Percentiles rank a stretch among this genome's conserved stretches.
Evolutionary conservation across 352 stramenopile species (phyloP).

Genomic region (Blastocystis sp.): DNA sequence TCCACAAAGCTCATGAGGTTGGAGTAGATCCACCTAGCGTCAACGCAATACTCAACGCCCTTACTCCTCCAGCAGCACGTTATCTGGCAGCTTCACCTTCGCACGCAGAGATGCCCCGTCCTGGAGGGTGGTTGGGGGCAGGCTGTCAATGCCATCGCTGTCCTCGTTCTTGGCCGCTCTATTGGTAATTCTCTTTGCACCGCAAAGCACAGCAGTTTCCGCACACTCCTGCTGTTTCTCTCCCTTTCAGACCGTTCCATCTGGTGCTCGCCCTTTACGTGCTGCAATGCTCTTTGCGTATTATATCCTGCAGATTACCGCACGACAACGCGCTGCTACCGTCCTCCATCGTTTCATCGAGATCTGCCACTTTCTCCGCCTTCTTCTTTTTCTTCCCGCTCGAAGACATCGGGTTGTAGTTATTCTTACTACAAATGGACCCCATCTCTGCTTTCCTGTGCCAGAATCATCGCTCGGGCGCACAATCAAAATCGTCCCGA

Average conservation of each 20-base stretch:
- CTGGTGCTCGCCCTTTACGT: neutral
- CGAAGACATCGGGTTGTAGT: neutral
- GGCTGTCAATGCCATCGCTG: slow-evolving; percentile 2
- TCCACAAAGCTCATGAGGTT: slow-evolving; percentile 55
- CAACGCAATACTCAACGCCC: neutral
- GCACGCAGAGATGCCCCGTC: slow-evolving; percentile 3
- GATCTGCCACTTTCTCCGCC: slow-evolving; percentile 30
- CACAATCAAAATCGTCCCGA: neutral
- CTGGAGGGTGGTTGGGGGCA: slow-evolving; percentile 42
- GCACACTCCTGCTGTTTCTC: neutral
- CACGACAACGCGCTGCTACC: neutral
- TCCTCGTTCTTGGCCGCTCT: neutral
- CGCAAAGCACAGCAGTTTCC: neutral
- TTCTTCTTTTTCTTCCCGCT: slow-evolving; percentile 31
- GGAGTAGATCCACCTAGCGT: slow-evolving; percentile 53
- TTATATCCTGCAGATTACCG: neutral
- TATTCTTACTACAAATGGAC: slow-evolving; percentile 35
- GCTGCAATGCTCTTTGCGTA: neutral
- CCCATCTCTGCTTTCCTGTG: slow-evolving; percentile 8
- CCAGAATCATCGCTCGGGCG: neutral
- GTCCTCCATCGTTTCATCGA: slow-evolving; percentile 41
- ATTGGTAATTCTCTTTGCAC: neutral
- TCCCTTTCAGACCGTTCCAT: neutral
- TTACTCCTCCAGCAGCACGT: slow-evolving; percentile 32
- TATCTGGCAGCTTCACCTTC: slow-evolving; percentile 14